Conservation (phyloP, 768 basidiomycete species). For the Kwoniella sp. region DNA sequence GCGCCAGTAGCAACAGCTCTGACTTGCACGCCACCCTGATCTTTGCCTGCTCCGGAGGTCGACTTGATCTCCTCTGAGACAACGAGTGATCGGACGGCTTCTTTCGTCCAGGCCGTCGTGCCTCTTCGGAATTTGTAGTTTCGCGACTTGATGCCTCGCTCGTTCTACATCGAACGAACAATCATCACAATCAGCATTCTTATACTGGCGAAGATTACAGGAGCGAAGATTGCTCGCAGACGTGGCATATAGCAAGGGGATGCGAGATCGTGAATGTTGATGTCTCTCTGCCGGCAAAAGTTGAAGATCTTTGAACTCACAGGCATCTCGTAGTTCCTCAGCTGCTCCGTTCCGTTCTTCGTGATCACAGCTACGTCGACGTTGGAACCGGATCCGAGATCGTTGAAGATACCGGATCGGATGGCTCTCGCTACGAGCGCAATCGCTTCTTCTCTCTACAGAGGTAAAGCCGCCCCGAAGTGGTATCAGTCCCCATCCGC, state of each 20-base stretch:
- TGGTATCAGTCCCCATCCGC: too few relatives aligned
- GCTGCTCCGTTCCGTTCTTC: conserved; percentile 80
- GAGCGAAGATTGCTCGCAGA: background rate
- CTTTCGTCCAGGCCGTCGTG: conserved; percentile 85
- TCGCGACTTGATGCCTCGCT: conserved; percentile 54
- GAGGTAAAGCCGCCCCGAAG: background rate
- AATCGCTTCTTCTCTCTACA: conserved; percentile 77
- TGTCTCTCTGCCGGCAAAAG: too few relatives aligned
- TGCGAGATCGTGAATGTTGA: too few relatives aligned
- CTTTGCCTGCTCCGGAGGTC: conserved; percentile 47
- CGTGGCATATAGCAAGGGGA: background rate
- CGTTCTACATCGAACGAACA: conserved; percentile 43
- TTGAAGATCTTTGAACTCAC: conserved; percentile 34
- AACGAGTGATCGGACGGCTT: conserved; percentile 72
- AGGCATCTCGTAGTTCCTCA: conserved; percentile 91
- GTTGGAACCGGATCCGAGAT: conserved; percentile 97
- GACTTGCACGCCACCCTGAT: conserved; percentile 34
- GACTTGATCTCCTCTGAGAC: conserved; percentile 68
- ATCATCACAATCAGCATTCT: background rate
- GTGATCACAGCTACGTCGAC: conserved; percentile 97
- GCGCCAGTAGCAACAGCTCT: conserved; percentile 35
- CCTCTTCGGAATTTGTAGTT: conserved; percentile 71
- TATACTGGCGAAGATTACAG: too few relatives aligned
- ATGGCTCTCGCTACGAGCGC: conserved; percentile 81
- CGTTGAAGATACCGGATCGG: conserved; percentile 97